Conservation (phyloP, 2,329 filamentous ascomycete species). For the Passalora sequoiae region DNA sequence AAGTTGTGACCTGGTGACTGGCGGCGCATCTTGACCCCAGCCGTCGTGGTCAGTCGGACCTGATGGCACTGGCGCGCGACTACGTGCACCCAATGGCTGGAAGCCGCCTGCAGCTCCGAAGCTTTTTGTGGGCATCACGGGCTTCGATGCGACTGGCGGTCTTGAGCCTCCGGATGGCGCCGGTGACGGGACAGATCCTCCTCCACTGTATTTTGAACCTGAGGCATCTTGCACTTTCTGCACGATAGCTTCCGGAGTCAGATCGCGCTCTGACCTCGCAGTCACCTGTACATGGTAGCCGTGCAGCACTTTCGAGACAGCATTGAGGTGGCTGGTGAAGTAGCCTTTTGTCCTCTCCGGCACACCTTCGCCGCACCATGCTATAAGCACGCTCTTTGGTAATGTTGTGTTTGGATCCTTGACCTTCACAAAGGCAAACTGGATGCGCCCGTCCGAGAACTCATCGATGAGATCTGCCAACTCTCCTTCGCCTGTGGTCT, state of each 20-base stretch:
- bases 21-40: slow-evolving; percentile 93
- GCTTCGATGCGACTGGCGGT: slow-evolving; percentile 77
- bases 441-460: slow-evolving; percentile 91
- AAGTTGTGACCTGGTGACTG: slow-evolving; percentile 75
- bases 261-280: slow-evolving; percentile 81
- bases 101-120: slow-evolving; percentile 50
- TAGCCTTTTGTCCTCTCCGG: slow-evolving; percentile 98
- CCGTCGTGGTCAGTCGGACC: slow-evolving; percentile 72
- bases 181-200: slow-evolving; percentile 41
- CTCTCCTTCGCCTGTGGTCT: slow-evolving; percentile 89
- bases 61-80: slow-evolving; percentile 49
- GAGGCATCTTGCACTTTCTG: slow-evolving; percentile 93
- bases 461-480: slow-evolving; percentile 86
- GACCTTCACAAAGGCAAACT: slow-evolving; percentile 95
- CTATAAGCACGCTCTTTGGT: slow-evolving; percentile 88
- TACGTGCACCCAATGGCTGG: slow-evolving; percentile 63
- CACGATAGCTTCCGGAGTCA: slow-evolving; percentile 81
- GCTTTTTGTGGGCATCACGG: slow-evolving; percentile 74
- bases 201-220: slow-evolving; percentile 84
- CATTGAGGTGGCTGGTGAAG: slow-evolving; percentile 88
- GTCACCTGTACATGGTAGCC: slow-evolving; percentile 97
- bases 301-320: slow-evolving; percentile 87
- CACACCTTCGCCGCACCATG: slow-evolving; percentile 95
- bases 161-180: slow-evolving; percentile 52
- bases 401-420: slow-evolving; percentile 87